Evolutionary conservation across 2,329 filamentous ascomycete species (phyloP), one percentile per base, ranked within the genome.

Genomic region (Xylaria multiplex): DNA sequence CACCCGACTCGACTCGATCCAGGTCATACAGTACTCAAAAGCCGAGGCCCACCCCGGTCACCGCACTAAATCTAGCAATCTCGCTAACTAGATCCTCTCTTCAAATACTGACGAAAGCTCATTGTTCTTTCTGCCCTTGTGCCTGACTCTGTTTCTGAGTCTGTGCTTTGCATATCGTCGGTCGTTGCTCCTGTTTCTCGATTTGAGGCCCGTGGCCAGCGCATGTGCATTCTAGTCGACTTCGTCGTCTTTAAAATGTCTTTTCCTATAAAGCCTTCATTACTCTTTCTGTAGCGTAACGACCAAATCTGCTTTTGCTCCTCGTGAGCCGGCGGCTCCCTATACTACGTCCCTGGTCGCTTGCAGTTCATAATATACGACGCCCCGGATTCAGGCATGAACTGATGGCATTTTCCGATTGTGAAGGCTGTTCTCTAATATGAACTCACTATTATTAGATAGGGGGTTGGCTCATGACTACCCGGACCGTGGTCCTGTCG

Each of bases 401-500:
- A 72, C 70, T 75, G 67, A 75, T 73, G 70, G 72, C 70, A 62
- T 68, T 71, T 61, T 59, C 59, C 58, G 66, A 65, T 65, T 59
- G 54, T 56, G 30, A 62, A 40, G 68, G 73, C 73, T 66, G 67
- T 69, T 69, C 32, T 67, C 66, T 67, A 71, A 70, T 68, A 74
- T 68, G 69, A 65, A 59, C 68, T 40, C 63, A n/a, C 35, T 43
- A 27, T 16, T 63, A 35, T 52, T 59, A 57, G 56, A 69, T 61
- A 73, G 69, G 65, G 68, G 69, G 63, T 64, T 70, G 53, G 58
- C 22, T 61, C 43, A 62, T 57, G 64, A 66, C 32, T 53, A 65
- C 46, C 70, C 73, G 49, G 81, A 88, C 76, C 84, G 86, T 45
- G 86, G 87, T 24, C 84, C 85, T 62, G 81, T 83, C 43, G 90